Evolutionary conservation across 1,284 basidiomycete species (phyloP).

Genomic region (Agroathelia rolfsii): DNA sequence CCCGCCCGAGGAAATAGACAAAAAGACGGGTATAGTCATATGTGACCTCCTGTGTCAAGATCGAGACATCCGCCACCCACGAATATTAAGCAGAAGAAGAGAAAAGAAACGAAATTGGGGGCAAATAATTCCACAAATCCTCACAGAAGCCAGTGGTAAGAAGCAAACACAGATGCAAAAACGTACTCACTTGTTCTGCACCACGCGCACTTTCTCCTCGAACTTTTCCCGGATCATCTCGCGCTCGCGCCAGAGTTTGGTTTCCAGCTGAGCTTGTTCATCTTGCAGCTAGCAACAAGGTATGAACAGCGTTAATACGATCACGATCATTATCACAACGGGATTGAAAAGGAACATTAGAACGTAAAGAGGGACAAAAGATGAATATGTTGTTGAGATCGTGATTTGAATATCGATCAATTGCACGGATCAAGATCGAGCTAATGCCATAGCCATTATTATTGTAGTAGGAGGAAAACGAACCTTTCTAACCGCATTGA

Average conservation of each 20-base stretch:
- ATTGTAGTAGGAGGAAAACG: slow-evolving; percentile 13
- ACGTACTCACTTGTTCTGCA: slow-evolving; percentile 47
- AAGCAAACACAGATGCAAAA: slow-evolving; percentile 4
- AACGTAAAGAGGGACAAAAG: slow-evolving; percentile 9
- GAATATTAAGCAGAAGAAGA: too few species aligned
- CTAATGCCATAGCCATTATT: too few species aligned
- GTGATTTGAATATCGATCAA: too few species aligned
- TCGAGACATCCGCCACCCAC: too few species aligned
- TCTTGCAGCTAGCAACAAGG: slow-evolving; percentile 36
- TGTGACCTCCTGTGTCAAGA: too few species aligned
- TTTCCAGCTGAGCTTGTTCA: slow-evolving; percentile 59
- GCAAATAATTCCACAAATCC: too few species aligned
- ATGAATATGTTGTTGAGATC: too few species aligned
- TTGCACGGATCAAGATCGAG: too few species aligned
- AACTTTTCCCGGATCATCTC: slow-evolving; percentile 48
- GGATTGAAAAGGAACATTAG: slow-evolving; percentile 8
- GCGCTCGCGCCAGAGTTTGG: slow-evolving; percentile 54
- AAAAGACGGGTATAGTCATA: too few species aligned
- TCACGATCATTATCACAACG: background rate
- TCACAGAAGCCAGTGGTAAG: background rate
- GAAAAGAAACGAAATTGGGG: too few species aligned
- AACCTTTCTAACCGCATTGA: slow-evolving; percentile 39
- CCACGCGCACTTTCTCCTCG: slow-evolving; percentile 56
- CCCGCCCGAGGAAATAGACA: too few species aligned
- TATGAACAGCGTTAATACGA: background rate